Evolutionary conservation across 2,329 filamentous ascomycete species (phyloP).

Genomic region (Fusarium sp.): DNA sequence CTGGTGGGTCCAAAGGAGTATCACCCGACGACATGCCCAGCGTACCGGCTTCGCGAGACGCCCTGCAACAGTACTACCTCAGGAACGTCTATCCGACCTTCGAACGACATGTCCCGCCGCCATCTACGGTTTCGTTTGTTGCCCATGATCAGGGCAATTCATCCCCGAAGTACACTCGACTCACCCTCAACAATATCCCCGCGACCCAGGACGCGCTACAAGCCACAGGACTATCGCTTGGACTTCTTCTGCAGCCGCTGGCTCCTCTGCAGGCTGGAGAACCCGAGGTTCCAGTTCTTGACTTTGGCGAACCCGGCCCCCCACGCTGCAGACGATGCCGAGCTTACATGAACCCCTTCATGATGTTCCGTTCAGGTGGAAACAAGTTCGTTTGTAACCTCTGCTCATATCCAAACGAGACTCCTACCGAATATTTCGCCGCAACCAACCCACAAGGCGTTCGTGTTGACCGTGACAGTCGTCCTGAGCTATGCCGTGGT

Average conservation of each 20-base stretch:
- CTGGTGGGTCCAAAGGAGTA: constrained; percentile 65
- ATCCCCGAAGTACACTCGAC: constrained; percentile 90
- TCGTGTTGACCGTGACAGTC: constrained; percentile 86
- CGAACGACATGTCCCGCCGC: constrained; percentile 91
- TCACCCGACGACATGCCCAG: constrained; percentile 95
- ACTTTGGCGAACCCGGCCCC: constrained; percentile 92
- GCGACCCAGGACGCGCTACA: constrained; percentile 81
- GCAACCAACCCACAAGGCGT: constrained; percentile 89
- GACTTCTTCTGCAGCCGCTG: constrained; percentile 88
- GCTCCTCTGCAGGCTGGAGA: constrained; percentile 87
- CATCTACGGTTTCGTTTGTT: constrained; percentile 88
- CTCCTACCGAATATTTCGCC: constrained; percentile 90
- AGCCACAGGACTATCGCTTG: constrained; percentile 85
- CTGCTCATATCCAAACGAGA: constrained; percentile 97
- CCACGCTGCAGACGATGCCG: constrained; percentile 93
- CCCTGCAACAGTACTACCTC: constrained; percentile 84
- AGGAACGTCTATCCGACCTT: constrained; percentile 94
- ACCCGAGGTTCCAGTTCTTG: constrained; percentile 87
- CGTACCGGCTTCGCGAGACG: constrained; percentile 85
- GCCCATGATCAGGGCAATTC: constrained; percentile 97
- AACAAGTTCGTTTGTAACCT: constrained; percentile 99
- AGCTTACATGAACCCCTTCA: constrained; percentile 98
- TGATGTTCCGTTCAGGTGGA: constrained; percentile 94
- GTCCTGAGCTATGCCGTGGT: constrained; percentile 89
- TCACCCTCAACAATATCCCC: constrained; percentile 95